Conservation (phyloP, 345 rosid species). For the Limnanthes douglasii region DNA sequence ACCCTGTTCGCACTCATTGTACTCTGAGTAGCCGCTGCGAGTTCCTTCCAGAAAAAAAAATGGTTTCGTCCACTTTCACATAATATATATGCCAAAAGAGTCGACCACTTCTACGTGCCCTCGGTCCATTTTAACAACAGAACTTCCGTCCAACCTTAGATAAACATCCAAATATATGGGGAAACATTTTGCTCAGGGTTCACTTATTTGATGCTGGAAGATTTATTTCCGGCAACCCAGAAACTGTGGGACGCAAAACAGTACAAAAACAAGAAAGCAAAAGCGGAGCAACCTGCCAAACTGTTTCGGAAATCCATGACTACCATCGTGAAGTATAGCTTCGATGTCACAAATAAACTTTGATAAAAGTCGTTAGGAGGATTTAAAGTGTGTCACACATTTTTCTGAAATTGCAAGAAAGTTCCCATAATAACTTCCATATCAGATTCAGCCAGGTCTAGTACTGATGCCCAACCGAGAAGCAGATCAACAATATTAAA, state of each 20-base stretch:
- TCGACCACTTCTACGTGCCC: conserved; percentile 62
- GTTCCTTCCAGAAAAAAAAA: too few species aligned
- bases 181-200: conserved; percentile 49
- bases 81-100: conserved; percentile 68
- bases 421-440: conserved; percentile 48
- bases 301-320: conserved; percentile 37
- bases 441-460: conserved; percentile 49
- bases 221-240: conserved; percentile 62
- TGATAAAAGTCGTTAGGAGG: conserved; percentile 41
- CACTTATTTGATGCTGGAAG: conserved; percentile 50
- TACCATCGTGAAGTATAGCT: conserved; percentile 44
- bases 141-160: conserved; percentile 48
- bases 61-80: too few species aligned
- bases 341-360: conserved; percentile 69
- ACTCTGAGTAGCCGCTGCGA: too few species aligned
- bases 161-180: conserved; percentile 43
- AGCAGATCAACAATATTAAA: conserved; percentile 61
- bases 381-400: conserved; percentile 55
- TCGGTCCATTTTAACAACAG: conserved; percentile 67
- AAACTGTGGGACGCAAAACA: conserved; percentile 59
- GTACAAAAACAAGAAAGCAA: conserved; percentile 65
- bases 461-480: conserved; percentile 72
- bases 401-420: conserved; percentile 68
- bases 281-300: conserved; percentile 56
- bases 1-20: too few species aligned